Evolutionary conservation across 2,329 filamentous ascomycete species (phyloP).

Genomic region (Pseudocercospora musae): DNA sequence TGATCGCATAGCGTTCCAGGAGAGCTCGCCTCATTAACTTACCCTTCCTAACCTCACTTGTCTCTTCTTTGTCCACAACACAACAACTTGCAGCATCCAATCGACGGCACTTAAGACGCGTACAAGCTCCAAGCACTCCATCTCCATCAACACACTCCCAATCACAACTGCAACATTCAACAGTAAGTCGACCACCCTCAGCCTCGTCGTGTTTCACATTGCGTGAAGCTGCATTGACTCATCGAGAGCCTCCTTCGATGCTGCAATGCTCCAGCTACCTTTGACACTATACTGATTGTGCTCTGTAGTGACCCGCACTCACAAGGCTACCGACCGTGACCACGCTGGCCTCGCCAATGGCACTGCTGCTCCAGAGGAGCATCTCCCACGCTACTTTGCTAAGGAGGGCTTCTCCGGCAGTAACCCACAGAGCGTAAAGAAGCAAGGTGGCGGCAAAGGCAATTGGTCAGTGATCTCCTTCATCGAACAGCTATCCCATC

Average conservation of each 20-base stretch:
- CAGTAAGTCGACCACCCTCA: conserved; percentile 1
- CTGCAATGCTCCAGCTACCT: neutral
- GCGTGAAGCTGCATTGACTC: conserved; percentile 9
- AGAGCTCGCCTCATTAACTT: neutral
- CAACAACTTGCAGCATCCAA: conserved; percentile 2
- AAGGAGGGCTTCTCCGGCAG: conserved; percentile 77
- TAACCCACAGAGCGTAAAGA: conserved; percentile 94
- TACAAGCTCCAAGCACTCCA: neutral
- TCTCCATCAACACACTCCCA: neutral
- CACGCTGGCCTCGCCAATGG: conserved; percentile 76
- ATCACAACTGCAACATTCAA: conserved; percentile 4
- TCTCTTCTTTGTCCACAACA: neutral
- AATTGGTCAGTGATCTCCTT: conserved; percentile 70
- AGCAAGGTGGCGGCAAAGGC: conserved; percentile 86
- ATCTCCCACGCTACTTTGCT: conserved; percentile 87
- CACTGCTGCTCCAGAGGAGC: conserved; percentile 64
- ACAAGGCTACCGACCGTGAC: conserved; percentile 93
- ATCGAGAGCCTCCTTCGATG: neutral
- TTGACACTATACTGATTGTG: conserved; percentile 11
- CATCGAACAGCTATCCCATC: conserved; percentile 9
- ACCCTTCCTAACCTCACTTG: conserved; percentile 2
- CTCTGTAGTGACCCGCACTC: conserved; percentile 84
- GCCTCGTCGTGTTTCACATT: neutral
- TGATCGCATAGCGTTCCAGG: neutral
- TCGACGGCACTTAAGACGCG: neutral